Conservation (phyloP, 352 stramenopile species). For the Globisporangium mamillatum region DNA sequence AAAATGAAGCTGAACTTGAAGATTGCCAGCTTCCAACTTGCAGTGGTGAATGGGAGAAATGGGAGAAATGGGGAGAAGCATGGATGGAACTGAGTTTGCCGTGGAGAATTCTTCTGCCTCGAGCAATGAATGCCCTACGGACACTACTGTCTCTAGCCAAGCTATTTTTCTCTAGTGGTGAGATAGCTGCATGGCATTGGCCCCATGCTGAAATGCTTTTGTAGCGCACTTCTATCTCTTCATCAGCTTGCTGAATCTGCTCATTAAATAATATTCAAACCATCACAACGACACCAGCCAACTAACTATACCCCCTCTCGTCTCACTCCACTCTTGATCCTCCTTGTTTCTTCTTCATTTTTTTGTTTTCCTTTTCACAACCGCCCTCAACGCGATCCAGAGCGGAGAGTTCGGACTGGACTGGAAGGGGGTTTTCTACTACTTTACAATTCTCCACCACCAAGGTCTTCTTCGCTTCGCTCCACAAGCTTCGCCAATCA, state of each 20-base stretch:
- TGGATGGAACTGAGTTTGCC: no score
- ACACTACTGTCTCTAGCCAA: no score
- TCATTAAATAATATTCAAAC: conserved; percentile 1
- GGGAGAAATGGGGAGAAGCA: no score
- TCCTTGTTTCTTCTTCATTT: neutral
- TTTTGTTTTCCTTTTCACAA: neutral
- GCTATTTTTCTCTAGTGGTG: no score
- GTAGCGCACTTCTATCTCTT: neutral
- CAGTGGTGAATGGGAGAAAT: neutral
- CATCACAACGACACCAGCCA: neutral
- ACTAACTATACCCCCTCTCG: neutral
- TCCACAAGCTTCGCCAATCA: neutral
- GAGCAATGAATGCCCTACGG: no score
- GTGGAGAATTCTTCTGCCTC: no score
- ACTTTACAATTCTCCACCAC: neutral
- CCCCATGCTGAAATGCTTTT: neutral
- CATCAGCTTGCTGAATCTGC: neutral
- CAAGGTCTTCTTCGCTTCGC: neutral
- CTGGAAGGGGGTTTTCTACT: neutral
- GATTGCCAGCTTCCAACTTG: conserved; percentile 1
- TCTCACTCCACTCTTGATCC: neutral
- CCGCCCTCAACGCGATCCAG: neutral
- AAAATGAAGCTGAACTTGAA: conserved; percentile 1
- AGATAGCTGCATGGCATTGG: neutral
- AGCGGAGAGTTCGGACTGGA: neutral